Percentiles rank a stretch among this genome's conserved stretches.
phyloP scores from a whole-genome alignment of 2,329 filamentous ascomycete genomes.

The Fusarium sacchari region DNA sequence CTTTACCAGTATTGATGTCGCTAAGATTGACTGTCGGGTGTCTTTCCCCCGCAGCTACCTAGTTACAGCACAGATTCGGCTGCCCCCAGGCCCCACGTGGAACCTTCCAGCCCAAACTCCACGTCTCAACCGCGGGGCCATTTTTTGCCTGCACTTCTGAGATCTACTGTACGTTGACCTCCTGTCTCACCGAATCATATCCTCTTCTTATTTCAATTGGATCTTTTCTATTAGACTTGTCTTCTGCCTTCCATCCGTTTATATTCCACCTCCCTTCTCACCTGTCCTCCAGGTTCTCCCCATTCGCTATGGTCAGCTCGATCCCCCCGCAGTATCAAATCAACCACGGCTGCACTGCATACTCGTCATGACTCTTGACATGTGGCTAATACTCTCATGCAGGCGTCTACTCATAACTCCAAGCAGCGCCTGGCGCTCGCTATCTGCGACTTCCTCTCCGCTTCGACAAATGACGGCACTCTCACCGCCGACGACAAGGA shows the following conservation, averaged over 20 bases:
- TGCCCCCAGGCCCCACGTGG: constrained; percentile 42
- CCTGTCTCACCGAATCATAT: constrained; percentile 1
- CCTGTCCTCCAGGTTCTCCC: constrained; percentile 14
- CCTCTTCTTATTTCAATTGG: background rate
- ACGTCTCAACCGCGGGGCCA: constrained; percentile 38
- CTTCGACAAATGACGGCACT: constrained; percentile 87
- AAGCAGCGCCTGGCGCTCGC: constrained; percentile 94
- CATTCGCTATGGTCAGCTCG: constrained; percentile 23
- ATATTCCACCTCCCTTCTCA: background rate
- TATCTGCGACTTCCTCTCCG: constrained; percentile 93
- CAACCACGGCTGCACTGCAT: background rate
- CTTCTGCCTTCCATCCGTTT: background rate
- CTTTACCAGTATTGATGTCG: background rate
- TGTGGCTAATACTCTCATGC: constrained; percentile 7
- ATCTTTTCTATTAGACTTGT: constrained; percentile 3
- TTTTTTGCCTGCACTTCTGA: constrained; percentile 25
- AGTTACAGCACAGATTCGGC: background rate
- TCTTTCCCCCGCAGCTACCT: constrained; percentile 31
- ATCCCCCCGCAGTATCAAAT: constrained; percentile 12
- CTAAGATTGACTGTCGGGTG: background rate
- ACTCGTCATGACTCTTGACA: constrained; percentile 4
- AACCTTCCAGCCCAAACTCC: constrained; percentile 44
- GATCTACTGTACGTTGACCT: constrained; percentile 14
- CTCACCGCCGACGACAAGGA: constrained; percentile 89
- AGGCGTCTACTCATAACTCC: constrained; percentile 55